Conservation (phyloP, 1,284 basidiomycete species). For the Heimioporus retisporus region DNA sequence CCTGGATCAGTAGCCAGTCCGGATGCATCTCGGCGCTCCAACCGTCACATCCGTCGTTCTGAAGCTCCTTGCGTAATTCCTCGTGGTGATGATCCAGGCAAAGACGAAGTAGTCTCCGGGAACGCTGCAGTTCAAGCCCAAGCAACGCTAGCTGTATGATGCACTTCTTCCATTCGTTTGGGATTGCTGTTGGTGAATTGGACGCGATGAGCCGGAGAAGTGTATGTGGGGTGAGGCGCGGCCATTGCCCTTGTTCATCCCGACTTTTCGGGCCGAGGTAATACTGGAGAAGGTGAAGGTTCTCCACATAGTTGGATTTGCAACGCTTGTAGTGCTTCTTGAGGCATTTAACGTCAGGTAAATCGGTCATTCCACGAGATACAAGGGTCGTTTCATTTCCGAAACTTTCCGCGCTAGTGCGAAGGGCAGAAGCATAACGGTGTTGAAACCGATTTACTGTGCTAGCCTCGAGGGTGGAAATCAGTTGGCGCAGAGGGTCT, state of each 20-base stretch:
- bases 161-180: conserved; percentile 36
- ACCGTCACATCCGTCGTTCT: too few relatives aligned
- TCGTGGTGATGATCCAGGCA: conserved; percentile 17
- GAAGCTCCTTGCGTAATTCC: conserved; percentile 25
- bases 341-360: conserved; percentile 20
- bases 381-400: conserved; percentile 3
- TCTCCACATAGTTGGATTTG: not conserved
- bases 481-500: not conserved
- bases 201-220: conserved; percentile 40
- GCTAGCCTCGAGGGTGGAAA: not conserved
- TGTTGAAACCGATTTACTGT: not conserved
- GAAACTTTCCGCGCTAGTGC: conserved; percentile 6
- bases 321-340: conserved; percentile 15
- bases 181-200: conserved; percentile 10
- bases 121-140: conserved; percentile 24
- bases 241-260: too few relatives aligned
- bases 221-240: conserved; percentile 19
- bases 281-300: too few relatives aligned
- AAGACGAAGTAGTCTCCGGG: conserved; percentile 20
- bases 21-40: too few relatives aligned
- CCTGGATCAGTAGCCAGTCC: too few relatives aligned
- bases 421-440: not conserved
- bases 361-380: not conserved
- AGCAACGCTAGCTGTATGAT: conserved; percentile 39
- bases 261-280: too few relatives aligned